Conservation (phyloP, 805 yeast species). For the Komagataella mondaviorum region DNA sequence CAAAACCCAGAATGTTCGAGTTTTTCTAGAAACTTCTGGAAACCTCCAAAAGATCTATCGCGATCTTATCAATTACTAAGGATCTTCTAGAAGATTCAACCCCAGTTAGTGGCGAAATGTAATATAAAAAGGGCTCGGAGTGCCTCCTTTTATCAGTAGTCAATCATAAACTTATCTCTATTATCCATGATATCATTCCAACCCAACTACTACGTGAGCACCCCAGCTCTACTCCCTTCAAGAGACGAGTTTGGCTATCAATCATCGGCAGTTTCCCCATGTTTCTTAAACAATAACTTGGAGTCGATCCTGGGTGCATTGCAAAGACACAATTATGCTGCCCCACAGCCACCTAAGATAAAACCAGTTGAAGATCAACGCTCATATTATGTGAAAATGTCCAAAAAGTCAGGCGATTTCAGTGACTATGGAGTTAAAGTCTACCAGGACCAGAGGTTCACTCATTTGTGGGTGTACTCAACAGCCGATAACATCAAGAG, state of each 20-base stretch:
- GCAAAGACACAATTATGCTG: not conserved
- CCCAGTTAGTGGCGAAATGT: not conserved
- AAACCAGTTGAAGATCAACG: not conserved
- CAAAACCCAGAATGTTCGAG: not conserved
- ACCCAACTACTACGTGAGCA: not conserved
- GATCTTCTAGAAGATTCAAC: not conserved
- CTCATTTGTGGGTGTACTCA: not conserved
- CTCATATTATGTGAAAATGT: slow-evolving; percentile 1
- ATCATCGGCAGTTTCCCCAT: not conserved
- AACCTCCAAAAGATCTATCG: not conserved
- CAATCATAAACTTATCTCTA: not conserved
- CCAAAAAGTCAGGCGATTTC: not conserved
- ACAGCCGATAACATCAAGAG: not conserved
- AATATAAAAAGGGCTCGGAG: not conserved
- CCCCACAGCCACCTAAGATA: not conserved
- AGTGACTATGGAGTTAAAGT: not conserved
- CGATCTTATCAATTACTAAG: not conserved
- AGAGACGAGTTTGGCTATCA: not conserved
- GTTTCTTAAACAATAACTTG: not conserved
- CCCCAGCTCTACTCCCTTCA: not conserved
- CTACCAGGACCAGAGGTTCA: not conserved
- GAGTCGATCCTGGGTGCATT: not conserved
- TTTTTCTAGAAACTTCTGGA: not conserved
- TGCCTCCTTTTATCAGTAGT: not conserved
- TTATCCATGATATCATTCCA: not conserved